These are phyloP conservation scores for Penicillium hesseltinei DNA, from an alignment of 2,329 filamentous ascomycete genomes.

Conservation along the genomic window DNA sequence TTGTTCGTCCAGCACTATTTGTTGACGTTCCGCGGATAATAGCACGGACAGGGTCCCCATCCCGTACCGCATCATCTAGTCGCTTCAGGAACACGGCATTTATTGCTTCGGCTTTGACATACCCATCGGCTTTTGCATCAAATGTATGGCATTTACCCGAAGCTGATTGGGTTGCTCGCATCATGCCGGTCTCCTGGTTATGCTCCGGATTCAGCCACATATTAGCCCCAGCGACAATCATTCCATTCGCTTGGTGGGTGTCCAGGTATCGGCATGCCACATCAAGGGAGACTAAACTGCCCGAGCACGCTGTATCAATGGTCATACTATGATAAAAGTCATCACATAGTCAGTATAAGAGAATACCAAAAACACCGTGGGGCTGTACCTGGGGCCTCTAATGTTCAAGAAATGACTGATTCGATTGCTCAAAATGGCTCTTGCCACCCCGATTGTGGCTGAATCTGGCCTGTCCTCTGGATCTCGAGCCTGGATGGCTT, in stretches of 20 bases:
- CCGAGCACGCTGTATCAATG: slow-evolving; percentile 32
- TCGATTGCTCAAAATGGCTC: slow-evolving; percentile 27
- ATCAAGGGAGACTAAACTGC: slow-evolving; percentile 29
- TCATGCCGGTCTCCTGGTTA: background rate
- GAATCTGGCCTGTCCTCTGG: background rate
- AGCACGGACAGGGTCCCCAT: background rate
- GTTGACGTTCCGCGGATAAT: slow-evolving; percentile 16
- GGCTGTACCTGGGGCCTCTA: slow-evolving; percentile 19
- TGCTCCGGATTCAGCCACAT: slow-evolving; percentile 30
- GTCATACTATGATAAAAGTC: slow-evolving; percentile 12
- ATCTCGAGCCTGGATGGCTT: slow-evolving; percentile 5
- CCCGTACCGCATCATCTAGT: background rate
- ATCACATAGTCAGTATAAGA: too few relatives aligned
- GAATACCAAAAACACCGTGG: too few relatives aligned
- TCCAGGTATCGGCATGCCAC: slow-evolving; percentile 27
- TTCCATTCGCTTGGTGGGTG: slow-evolving; percentile 13
- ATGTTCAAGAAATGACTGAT: slow-evolving; percentile 31
- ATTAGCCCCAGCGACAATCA: slow-evolving; percentile 24
- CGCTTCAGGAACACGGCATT: background rate
- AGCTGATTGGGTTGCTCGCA: background rate
- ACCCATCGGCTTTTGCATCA: background rate
- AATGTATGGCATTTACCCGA: background rate
- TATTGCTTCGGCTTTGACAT: background rate
- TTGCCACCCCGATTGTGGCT: slow-evolving; percentile 20
- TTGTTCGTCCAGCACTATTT: slow-evolving; percentile 46